Evolutionary conservation across 495 filamentous ascomycete species (phyloP), one percentile per base, ranked within the genome.

Genomic region (Aspergillus carlsbadensis): DNA sequence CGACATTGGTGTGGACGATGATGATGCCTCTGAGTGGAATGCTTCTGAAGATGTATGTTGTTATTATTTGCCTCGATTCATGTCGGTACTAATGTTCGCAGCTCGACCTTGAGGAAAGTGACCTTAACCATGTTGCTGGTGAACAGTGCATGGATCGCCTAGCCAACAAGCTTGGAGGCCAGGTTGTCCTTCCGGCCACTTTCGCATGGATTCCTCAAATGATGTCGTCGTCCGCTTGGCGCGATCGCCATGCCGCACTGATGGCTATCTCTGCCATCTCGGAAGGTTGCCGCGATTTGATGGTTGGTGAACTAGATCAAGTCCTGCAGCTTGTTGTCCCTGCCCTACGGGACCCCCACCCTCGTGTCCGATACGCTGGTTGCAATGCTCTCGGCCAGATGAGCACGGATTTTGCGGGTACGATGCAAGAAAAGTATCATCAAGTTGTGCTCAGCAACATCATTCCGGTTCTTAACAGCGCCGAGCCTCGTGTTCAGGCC

Each of bases 221-320:
- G 95, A 94, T 98, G 85, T 89, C 86, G 22, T 98, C 95, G 15
- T 86, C 89, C 56, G 83, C 89, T 39, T 99, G 95, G 95, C 86
- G 91, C 65, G 94, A 99, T 70, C 84, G 93, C 41, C 95, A 99
- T 69, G 95, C 95, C 8, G 94, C 95, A 54, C 84, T 99, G 50
- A 99, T 99, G 95, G 95, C 95, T 8, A 96, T 99, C 51, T 98
- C 95, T 17, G 95, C 95, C 56, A 99, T 99, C 59, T 98, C 95
- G 0, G 95, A 99, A 71, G 95, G 95, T 18, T 99, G 95, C 64
- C 84, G 90, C 51, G 95, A 98, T 21, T 78, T 96, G 58, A 99
- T 99, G 95, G 81, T 93, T 53, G 89, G 88, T 43, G 93, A 99
- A 67, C 78, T 99, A 4, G 89, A 90, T 66, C 90, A 96, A 68